Base-by-base conservation (phyloP, 345 rosid species). In the Citrus glauca region DNA sequence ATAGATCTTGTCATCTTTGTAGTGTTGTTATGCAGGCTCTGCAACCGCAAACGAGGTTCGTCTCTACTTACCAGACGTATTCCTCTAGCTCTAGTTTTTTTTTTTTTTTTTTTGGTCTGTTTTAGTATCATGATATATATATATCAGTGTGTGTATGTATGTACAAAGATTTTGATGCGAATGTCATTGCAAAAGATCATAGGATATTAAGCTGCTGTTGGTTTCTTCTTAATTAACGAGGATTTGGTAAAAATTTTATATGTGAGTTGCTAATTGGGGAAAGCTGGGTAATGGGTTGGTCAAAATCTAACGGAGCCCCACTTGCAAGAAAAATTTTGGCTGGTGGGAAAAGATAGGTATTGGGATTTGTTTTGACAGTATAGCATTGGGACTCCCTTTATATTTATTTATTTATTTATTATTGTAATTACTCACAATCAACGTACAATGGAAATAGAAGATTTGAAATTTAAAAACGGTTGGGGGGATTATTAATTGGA, bases 271-370 rank as follows among this genome's bases (percentile, higher is more conserved):
- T 42, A 30, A 50, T 9, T 20, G 20, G 28, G 33, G 32, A 45
- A 6, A 9, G 32, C 6, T 66, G 27, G 33, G 45, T 9, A 40
- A 9, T 40, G 45, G 45, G 32, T 38, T 35, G 75, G 53, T 72
- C 53, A 72, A 72, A 35, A 72, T 33, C 7, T 20, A 32, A 17
- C 17, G 17, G 50, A 45, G 16, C 50, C 9, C 5, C 42, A 19
- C 24, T 56, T 22, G n/a, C 9, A 6, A 0, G 61, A 56, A 9
- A 56, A 56, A 45, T 45, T 45, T 13, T 45, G 50, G 17, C 6
- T 56, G 77, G 75, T 57, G 75, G 70, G 73, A 56, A 86, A 84
- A 78, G 81, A 76, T 72, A 76, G 70, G 80, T 82, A 65, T 78
- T n/a, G 85, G 85, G 81, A 81, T 81, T 85, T 78, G 89, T 55